Evolutionary conservation across 495 filamentous ascomycete genomes (phyloP), one percentile per base, ranked within the genome.

Genomic region (Tuber brumale): DNA sequence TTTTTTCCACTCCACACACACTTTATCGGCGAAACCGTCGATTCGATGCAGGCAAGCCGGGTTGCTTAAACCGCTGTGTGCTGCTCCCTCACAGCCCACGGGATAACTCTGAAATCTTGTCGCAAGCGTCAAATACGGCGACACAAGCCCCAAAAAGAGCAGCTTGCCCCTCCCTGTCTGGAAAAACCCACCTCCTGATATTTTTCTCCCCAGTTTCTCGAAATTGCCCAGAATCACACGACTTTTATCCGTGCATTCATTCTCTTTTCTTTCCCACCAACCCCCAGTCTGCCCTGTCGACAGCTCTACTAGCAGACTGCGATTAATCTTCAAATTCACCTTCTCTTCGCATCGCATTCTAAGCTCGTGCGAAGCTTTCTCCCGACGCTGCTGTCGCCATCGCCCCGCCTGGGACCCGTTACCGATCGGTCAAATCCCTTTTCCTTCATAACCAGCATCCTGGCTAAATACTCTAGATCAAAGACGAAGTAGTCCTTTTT

Each of bases 161-260:
- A 35, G 57, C 57, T 66, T 66, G 57, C 57, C 57, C 57, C 57
- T 66, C 57, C 57, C 57, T 66, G 14, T 35, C 57, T 35, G 12
- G 57, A 66, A 66, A 66, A 66, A 35, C 57, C 57, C 57, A 66
- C 57, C 57, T 66, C 57, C 57, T 66, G 57, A 66, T 31, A 66
- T 66, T 66, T 35, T 57, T 31, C 19, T 35, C 31, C 57, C 57
- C 57, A 66, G 57, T 35, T 66, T 66, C 57, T 66, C 57, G 57
- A 66, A 35, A 66, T 66, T 66, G 27, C 57, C 57, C 57, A 66
- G 27, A 35, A 66, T 19, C 57, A 66, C 57, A 66, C 57, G 57
- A 66, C 14, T 18, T 35, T 18, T 66, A 66, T 19, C 57, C 57
- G 57, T 66, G 57, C 27, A 66, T 66, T 66, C 31, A 35, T 27